Evolutionary conservation across 495 filamentous ascomycete species (phyloP), one percentile per base, ranked within the genome.

Genomic region (Penicillium bovifimosum): DNA sequence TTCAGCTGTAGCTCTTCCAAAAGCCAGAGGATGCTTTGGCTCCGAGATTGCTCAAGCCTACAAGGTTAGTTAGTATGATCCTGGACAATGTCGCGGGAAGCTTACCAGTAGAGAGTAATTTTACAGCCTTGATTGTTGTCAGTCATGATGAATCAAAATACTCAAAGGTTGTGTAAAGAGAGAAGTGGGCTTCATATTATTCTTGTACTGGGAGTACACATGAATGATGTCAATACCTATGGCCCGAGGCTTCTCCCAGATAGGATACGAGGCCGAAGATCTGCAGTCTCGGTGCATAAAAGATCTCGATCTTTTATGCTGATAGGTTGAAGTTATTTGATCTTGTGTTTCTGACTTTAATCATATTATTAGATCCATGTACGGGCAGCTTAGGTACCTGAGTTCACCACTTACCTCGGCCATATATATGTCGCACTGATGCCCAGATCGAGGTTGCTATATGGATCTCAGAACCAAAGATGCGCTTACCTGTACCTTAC

Each of bases 21-120:
- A 35, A 96, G 82, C 90, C 88, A 96, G 38, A 92, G 75, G 55
- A 96, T 87, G 41, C 90, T 84, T 54, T 96, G 89, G 45, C 87
- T 81, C 50, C 91, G 88, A 35, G 68, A 69, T 60, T 74, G 57
- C 38, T 72, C 67, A 34, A 74, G 69, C 70, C 70, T 73, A 29
- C 33, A 9, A 11, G 16, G 16, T 45, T 13, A 38, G 10, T 42
- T 29, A 51, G 28, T 43, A 59, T 35, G 17, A n/a, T 28, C 8
- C 9, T 29, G 27, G 41, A 42, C 1, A 8, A 11, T 29, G 1
- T 11, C 1, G 8, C 8, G 4, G 20, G 34, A 16, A 38, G 56
- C 73, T 46, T 73, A 89, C 88, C 88, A 91, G 66, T 90, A 86
- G 24, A 92, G 76, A 46, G 82, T 89, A 29, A 91, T 76, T 49